A percentile compares a stretch with the other conserved stretches of the same genome.
Conservation (phyloP, 1,284 basidiomycete genomes). For the Sanghuangporus sanghuang region DNA sequence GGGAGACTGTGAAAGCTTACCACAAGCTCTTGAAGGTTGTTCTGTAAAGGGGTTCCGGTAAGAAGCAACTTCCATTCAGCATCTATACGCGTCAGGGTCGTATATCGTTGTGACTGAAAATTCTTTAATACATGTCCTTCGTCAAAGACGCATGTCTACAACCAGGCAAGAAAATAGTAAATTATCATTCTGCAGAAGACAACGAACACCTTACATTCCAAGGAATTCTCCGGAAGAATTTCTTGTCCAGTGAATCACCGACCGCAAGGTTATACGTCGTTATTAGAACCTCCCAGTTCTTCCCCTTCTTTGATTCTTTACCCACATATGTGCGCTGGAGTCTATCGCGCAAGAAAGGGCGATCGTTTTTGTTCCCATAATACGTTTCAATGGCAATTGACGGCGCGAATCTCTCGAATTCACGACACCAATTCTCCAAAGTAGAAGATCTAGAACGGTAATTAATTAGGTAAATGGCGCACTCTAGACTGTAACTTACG, state of each 20-base stretch:
- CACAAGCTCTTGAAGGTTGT: slow-evolving; percentile 91
- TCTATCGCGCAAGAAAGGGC: slow-evolving; percentile 71
- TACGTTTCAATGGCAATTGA: slow-evolving; percentile 86
- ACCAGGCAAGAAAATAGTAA: slow-evolving; percentile 8
- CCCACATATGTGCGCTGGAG: slow-evolving; percentile 51
- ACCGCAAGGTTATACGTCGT: slow-evolving; percentile 96
- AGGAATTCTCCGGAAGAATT: slow-evolving; percentile 88
- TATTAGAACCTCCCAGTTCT: slow-evolving; percentile 88
- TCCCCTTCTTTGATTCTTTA: slow-evolving; percentile 37
- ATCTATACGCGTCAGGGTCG: slow-evolving; percentile 79
- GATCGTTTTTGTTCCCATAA: slow-evolving; percentile 89
- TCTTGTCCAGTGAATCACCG: slow-evolving; percentile 81
- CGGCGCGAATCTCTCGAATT: slow-evolving; percentile 90
- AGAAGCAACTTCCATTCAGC: slow-evolving; percentile 89
- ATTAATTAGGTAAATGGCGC: slow-evolving; percentile 6
- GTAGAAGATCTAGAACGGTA: slow-evolving; percentile 73
- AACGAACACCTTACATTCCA: slow-evolving; percentile 69
- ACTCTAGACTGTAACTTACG: slow-evolving; percentile 48
- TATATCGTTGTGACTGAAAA: slow-evolving; percentile 92
- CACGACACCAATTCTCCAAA: slow-evolving; percentile 97
- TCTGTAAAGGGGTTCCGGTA: slow-evolving; percentile 94
- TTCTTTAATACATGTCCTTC: slow-evolving; percentile 98
- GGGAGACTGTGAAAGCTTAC: slow-evolving; percentile 43
- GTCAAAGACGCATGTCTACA: slow-evolving; percentile 85
- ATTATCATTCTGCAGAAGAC: background rate